phyloP scores from a whole-genome alignment of 805 yeast genomes.

The Lachancea mirantina region DNA sequence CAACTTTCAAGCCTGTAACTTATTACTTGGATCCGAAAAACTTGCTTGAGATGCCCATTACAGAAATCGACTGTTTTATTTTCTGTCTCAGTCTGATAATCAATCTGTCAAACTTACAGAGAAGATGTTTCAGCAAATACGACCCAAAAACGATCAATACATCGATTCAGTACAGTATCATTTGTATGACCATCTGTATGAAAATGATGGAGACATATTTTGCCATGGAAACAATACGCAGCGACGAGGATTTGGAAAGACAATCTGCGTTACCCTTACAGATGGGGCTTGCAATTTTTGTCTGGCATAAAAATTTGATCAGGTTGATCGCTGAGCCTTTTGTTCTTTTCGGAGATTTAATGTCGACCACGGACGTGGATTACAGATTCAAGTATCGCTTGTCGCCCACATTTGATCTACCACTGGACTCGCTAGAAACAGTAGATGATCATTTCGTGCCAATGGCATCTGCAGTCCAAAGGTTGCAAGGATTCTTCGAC shows the following conservation, averaged over 20 bases:
- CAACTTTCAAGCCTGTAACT: slow-evolving; percentile 2
- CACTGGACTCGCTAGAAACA: slow-evolving; percentile 3
- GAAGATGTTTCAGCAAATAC: slow-evolving; percentile 2
- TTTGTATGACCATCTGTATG: not conserved
- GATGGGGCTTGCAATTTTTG: slow-evolving; percentile 1
- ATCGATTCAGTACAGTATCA: slow-evolving; percentile 2
- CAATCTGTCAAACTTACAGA: slow-evolving; percentile 1
- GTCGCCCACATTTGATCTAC: slow-evolving; percentile 4
- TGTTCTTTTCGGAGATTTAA: slow-evolving; percentile 1
- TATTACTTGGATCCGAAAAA: slow-evolving; percentile 4
- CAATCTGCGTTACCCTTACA: slow-evolving; percentile 2
- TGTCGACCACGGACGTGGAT: not conserved
- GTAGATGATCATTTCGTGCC: slow-evolving; percentile 6
- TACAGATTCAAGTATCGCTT: slow-evolving; percentile 1
- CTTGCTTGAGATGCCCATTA: not conserved
- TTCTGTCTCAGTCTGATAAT: not conserved
- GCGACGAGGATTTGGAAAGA: slow-evolving; percentile 4
- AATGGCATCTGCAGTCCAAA: not conserved
- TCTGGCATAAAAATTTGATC: slow-evolving; percentile 5
- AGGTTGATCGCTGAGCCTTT: slow-evolving; percentile 4
- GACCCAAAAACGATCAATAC: slow-evolving; percentile 4
- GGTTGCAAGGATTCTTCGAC: not conserved
- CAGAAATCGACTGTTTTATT: slow-evolving; percentile 3
- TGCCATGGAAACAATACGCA: too few relatives aligned
- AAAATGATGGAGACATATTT: slow-evolving; percentile 3